Base-by-base conservation (phyloP, 495 filamentous ascomycete species). In the Penicillium samsonianum region DNA sequence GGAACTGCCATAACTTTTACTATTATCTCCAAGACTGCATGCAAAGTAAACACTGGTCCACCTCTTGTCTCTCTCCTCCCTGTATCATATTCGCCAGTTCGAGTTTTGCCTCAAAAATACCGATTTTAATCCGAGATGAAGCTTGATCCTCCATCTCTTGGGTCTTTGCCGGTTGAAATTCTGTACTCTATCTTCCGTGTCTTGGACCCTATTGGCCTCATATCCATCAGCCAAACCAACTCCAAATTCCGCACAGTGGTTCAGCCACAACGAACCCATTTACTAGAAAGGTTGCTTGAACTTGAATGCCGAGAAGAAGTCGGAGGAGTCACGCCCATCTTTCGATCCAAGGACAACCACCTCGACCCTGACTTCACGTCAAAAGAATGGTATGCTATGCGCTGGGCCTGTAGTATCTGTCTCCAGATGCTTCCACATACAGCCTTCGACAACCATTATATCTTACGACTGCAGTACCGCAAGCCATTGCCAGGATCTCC, bases 181-280 rank as follows among this genome's bases (percentile, higher is more conserved):
- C 50, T 55, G 28, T 23, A 41, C 20, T 16, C 38, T 1, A 49
- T 63, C 17, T 55, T 59, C 35, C 45, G 52, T 25, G 46, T 59
- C 11, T 45, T 63, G 25, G 60, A 59, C 19, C 60, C 60, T 16
- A 37, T 48, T 28, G 46, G 38, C 3, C 47, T 63, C 11, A 52
- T 59, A 41, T 63, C 60, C 16, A 20, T 25, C 17, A 59, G 56
- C 41, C 60, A 63, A 43, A 59, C 55, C 9, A 47, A 16, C 19
- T 46, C 28, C 14, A 46, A 48, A 16, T 59, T 62, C 30, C 60
- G 60, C 20, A 11, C 26, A 3, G 19, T 58, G 8, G 44, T 62
- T 12, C 19, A 50, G 7, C 60, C 60, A 41, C 28, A 26, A 4
- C 50, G 38, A 51, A 26, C 9, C 2, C 50, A 58, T 44, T 52